phyloP scores from a whole-genome alignment of 2,329 filamentous ascomycete species.

The Proliferodiscus dingleyae region DNA sequence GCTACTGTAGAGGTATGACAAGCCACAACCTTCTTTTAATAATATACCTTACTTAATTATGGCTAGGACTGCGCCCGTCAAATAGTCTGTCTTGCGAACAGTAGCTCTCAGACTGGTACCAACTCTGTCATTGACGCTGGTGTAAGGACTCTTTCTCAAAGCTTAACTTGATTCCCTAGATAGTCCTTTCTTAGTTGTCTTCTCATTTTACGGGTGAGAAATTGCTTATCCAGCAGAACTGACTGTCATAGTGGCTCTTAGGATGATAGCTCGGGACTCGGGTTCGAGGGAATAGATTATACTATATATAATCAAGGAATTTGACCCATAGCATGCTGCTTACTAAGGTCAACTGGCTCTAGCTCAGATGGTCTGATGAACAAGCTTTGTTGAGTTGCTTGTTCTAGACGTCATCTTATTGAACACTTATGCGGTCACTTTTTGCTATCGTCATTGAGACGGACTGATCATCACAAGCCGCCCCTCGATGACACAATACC shows the following conservation, averaged over 20 bases:
- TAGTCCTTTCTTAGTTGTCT: conserved; percentile 15
- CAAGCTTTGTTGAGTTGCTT: too few relatives aligned
- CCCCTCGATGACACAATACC: background rate
- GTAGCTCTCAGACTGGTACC: conserved; percentile 45
- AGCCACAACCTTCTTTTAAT: background rate
- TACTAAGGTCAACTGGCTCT: too few relatives aligned
- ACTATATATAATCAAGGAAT: too few relatives aligned
- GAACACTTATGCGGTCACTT: too few relatives aligned
- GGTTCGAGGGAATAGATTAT: too few relatives aligned
- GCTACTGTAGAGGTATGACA: conserved; percentile 20
- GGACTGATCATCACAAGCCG: background rate
- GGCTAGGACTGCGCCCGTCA: background rate
- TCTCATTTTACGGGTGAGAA: background rate
- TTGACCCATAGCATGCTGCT: too few relatives aligned
- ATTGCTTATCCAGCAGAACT: too few relatives aligned
- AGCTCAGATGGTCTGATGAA: too few relatives aligned
- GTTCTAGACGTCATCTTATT: too few relatives aligned
- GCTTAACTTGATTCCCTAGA: background rate
- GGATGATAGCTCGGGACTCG: too few relatives aligned
- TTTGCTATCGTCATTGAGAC: too few relatives aligned
- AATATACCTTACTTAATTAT: conserved; percentile 4
- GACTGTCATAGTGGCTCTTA: too few relatives aligned
- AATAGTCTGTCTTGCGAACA: conserved; percentile 50
- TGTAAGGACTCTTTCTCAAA: conserved; percentile 4
- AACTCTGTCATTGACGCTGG: conserved; percentile 49